These are phyloP conservation scores for Teratosphaeria destructans DNA, from an alignment of 2,329 filamentous ascomycete genomes.

Conservation along the genomic window DNA sequence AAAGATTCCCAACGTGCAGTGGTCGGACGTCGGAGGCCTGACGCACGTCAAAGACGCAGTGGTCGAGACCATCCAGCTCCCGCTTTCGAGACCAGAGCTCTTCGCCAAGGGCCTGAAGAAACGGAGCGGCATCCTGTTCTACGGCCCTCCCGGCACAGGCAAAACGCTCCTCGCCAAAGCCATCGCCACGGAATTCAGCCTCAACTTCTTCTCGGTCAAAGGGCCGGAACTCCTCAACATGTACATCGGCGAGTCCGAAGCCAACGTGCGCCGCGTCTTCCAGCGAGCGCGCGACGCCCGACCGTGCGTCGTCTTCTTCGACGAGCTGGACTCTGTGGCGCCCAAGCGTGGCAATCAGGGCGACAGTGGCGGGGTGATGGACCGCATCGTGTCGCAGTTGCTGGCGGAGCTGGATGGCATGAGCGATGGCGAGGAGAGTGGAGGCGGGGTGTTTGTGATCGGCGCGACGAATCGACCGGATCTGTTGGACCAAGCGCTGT, in stretches of 20 bases:
- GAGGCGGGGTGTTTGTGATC: conserved; percentile 87
- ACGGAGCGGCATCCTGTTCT: conserved; percentile 84
- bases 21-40: conserved; percentile 90
- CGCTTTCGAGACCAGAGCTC: conserved; percentile 79
- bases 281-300: conserved; percentile 75
- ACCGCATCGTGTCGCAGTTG: conserved; percentile 89
- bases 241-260: conserved; percentile 92
- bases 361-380: conserved; percentile 96
- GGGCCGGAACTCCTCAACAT: conserved; percentile 87
- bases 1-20: conserved; percentile 93
- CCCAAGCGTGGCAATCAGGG: conserved; percentile 96
- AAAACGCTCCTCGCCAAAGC: conserved; percentile 90
- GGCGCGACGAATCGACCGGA: conserved; percentile 93
- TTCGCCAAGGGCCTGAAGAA: conserved; percentile 99
- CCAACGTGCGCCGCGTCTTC: conserved; percentile 82
- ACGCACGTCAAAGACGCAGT: conserved; percentile 95
- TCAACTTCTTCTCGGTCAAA: conserved; percentile 93
- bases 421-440: conserved; percentile 77
- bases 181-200: conserved; percentile 83
- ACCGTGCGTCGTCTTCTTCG: conserved; percentile 87
- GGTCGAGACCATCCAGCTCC: conserved; percentile 90
- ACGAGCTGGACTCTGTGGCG: conserved; percentile 85
- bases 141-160: conserved; percentile 81
- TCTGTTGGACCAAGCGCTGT: conserved; percentile 76
- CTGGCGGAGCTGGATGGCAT: conserved; percentile 94